Conservation (phyloP, 495 filamentous ascomycete species). For the Xylaria longipes region DNA sequence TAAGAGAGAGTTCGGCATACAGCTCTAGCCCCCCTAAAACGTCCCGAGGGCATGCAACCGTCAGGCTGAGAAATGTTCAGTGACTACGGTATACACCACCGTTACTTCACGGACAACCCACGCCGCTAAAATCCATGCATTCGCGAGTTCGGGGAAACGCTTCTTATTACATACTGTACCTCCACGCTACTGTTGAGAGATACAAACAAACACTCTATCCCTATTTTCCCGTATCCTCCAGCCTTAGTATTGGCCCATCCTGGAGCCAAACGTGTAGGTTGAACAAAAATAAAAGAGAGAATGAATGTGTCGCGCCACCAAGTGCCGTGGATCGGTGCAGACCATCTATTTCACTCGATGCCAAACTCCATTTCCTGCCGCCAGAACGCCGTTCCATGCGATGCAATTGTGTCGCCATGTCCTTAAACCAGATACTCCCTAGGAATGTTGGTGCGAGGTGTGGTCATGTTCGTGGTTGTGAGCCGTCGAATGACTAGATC, state of each 20-base stretch:
- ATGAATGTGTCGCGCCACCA: neutral
- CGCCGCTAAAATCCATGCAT: neutral
- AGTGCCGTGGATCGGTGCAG: constrained; percentile 1
- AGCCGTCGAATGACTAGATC: constrained; percentile 34
- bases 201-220: constrained; percentile 6
- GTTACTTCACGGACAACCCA: neutral
- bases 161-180: constrained; percentile 19
- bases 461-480: constrained; percentile 32
- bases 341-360: constrained; percentile 16
- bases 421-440: constrained; percentile 8
- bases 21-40: neutral
- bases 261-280: neutral
- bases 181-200: neutral
- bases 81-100: neutral
- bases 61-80: neutral
- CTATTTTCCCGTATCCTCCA: constrained; percentile 3
- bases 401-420: constrained; percentile 11
- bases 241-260: neutral
- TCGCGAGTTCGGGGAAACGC: constrained; percentile 5
- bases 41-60: neutral
- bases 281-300: neutral
- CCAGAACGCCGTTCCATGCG: constrained; percentile 18
- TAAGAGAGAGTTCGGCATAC: neutral
- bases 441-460: constrained; percentile 29
- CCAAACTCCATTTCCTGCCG: neutral